phyloP scores from a whole-genome alignment of 2,329 filamentous ascomycete genomes.

The Phaeoacremonium minimum region DNA sequence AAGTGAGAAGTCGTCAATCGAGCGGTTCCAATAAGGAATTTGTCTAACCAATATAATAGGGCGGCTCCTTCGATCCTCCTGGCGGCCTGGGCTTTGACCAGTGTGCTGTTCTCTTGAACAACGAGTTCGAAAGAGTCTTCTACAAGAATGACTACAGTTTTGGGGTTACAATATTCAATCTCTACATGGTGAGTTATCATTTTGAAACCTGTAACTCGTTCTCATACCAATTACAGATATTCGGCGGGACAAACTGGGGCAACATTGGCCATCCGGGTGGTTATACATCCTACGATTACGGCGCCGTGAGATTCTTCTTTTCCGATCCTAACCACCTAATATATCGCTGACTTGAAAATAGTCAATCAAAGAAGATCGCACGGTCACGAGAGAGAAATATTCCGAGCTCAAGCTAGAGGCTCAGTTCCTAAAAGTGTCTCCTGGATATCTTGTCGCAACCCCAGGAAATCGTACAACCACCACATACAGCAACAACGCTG shows the following conservation, averaged over 20 bases:
- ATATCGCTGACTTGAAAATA: no score
- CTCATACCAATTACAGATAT: constrained; percentile 37
- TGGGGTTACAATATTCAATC: constrained; percentile 62
- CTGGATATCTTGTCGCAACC: constrained; percentile 60
- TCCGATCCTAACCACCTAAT: neutral
- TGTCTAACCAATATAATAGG: constrained; percentile 32
- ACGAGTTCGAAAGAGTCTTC: constrained; percentile 73
- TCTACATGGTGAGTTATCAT: constrained; percentile 60
- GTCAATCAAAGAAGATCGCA: constrained; percentile 71
- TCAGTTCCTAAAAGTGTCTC: constrained; percentile 70
- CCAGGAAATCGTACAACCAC: constrained; percentile 44
- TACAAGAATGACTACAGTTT: constrained; percentile 72
- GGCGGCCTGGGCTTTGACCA: constrained; percentile 68
- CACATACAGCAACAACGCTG: constrained; percentile 47
- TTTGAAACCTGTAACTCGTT: neutral
- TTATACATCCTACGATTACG: constrained; percentile 56
- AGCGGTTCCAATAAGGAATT: neutral
- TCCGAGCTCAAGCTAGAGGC: constrained; percentile 73
- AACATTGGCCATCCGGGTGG: constrained; percentile 68
- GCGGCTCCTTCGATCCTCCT: constrained; percentile 69
- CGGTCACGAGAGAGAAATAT: constrained; percentile 70
- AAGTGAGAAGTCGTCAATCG: neutral
- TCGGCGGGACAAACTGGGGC: constrained; percentile 81
- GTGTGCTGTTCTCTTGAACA: constrained; percentile 62
- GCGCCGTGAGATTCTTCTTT: constrained; percentile 17